Evolutionary conservation across 2,329 filamentous ascomycete species (phyloP).

Genomic region (Mycosphaerella arachidis): DNA sequence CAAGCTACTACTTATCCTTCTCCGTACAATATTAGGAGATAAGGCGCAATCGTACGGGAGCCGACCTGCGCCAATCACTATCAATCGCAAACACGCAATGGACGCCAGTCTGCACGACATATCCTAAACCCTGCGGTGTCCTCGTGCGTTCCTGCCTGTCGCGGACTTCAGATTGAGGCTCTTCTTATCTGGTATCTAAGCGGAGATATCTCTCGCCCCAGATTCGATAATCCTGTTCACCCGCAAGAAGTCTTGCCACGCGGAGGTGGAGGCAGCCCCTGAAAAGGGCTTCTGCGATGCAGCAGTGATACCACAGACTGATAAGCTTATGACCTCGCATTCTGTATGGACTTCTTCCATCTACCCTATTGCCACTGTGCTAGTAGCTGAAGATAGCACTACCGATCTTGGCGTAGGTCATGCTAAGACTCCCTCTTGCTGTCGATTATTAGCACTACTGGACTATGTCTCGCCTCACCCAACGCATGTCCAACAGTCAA

Average conservation of each 20-base stretch:
- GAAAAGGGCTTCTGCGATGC: not conserved
- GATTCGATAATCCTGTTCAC: not conserved
- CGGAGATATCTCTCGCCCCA: constrained; percentile 4
- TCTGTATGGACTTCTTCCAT: not conserved
- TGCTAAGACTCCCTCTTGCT: not conserved
- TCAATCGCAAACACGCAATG: constrained; percentile 1
- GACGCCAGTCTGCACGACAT: constrained; percentile 2
- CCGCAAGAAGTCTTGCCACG: not conserved
- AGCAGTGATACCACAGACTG: not conserved
- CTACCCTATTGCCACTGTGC: not conserved
- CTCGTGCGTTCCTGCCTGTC: constrained; percentile 12
- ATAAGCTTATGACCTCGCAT: not conserved
- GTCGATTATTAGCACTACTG: not conserved
- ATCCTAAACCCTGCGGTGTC: constrained; percentile 2
- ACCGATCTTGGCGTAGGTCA: not conserved
- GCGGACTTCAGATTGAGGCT: not conserved
- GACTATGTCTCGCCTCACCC: not conserved
- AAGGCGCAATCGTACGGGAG: not conserved
- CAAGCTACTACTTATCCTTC: constrained; percentile 3
- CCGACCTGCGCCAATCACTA: constrained; percentile 1
- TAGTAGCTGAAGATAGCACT: not conserved
- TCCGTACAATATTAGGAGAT: not conserved
- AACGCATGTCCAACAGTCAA: not conserved
- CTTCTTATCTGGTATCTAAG: constrained; percentile 9
- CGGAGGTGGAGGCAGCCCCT: not conserved